Conservation (phyloP, 148 eudicot genomes). For the Drosera capensis region DNA sequence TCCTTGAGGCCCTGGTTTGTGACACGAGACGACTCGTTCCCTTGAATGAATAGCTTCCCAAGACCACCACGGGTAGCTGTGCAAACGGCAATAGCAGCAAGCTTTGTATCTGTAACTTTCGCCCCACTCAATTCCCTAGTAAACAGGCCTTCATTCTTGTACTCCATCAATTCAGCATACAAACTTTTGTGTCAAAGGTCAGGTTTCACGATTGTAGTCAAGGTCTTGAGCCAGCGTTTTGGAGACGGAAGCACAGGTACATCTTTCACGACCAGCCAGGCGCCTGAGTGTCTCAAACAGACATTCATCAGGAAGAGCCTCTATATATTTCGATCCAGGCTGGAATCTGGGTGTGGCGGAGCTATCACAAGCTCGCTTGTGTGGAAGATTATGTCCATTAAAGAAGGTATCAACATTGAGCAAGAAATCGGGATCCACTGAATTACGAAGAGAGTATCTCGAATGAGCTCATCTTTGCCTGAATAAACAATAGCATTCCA, state of each 20-base stretch:
- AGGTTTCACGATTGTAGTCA: too few species aligned
- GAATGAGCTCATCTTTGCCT: too few species aligned
- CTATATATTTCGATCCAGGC: too few species aligned
- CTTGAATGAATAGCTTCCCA: constrained; percentile 71
- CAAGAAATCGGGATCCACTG: too few species aligned
- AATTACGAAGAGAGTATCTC: too few species aligned
- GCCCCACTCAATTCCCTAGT: constrained; percentile 71
- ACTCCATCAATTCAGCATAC: constrained; percentile 11
- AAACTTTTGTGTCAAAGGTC: too few species aligned
- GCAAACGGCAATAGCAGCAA: constrained; percentile 80
- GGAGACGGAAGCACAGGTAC: constrained; percentile 72
- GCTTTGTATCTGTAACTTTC: constrained; percentile 77
- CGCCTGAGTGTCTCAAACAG: constrained; percentile 77
- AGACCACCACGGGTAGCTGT: constrained; percentile 76
- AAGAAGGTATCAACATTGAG: too few species aligned
- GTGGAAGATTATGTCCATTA: too few species aligned
- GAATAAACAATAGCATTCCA: too few species aligned
- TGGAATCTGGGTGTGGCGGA: too few species aligned
- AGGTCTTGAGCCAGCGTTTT: constrained; percentile 99
- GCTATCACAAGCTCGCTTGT: too few species aligned
- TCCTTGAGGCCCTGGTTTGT: constrained; percentile 54
- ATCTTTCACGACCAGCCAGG: constrained; percentile 50
- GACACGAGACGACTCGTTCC: constrained; percentile 44
- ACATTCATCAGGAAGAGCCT: constrained; percentile 77
- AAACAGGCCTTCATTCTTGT: constrained; percentile 41